Conservation (phyloP, 176 grass and related monocot genomes). For the Oryza punctata region DNA sequence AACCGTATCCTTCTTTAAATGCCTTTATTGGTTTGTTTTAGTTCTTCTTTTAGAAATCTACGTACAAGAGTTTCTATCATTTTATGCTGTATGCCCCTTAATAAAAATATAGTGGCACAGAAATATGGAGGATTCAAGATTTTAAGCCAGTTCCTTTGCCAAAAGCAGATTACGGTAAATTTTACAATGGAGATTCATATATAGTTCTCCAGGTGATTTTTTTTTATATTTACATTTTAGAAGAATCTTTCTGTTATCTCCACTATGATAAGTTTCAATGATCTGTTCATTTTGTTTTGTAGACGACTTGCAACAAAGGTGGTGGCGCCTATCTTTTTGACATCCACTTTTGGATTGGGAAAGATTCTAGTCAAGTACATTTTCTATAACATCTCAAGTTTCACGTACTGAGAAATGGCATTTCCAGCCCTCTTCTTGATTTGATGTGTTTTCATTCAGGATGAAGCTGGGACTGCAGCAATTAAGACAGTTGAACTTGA, state of each 20-base stretch:
- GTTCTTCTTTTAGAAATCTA: background rate
- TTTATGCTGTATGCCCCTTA: slow-evolving; percentile 47
- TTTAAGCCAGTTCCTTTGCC: slow-evolving; percentile 87
- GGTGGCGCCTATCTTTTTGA: slow-evolving; percentile 72
- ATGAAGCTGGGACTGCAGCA: slow-evolving; percentile 96
- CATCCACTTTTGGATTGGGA: slow-evolving; percentile 92
- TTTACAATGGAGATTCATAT: slow-evolving; percentile 97
- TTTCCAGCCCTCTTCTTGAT: slow-evolving; percentile 14
- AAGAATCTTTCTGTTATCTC: background rate
- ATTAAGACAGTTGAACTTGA: slow-evolving; percentile 97
- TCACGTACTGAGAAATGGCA: slow-evolving; percentile 13
- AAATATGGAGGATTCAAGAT: slow-evolving; percentile 95
- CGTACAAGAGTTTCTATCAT: background rate
- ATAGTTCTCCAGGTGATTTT: slow-evolving; percentile 82
- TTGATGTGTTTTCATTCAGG: slow-evolving; percentile 52
- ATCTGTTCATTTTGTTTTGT: slow-evolving; percentile 19
- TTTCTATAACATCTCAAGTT: slow-evolving; percentile 5
- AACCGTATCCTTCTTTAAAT: slow-evolving; percentile 62
- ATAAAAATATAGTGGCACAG: slow-evolving; percentile 67
- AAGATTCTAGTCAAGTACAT: slow-evolving; percentile 82
- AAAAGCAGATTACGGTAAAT: slow-evolving; percentile 89
- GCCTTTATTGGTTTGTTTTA: slow-evolving; percentile 24
- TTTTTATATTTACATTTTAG: slow-evolving; percentile 1
- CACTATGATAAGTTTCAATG: slow-evolving; percentile 12
- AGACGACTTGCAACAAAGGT: slow-evolving; percentile 73